A percentile compares a stretch with the other conserved stretches of the same genome.
These are phyloP conservation scores for Cyclotella cryptica DNA, from an alignment of 108 stramenopile genomes.

Conservation along the genomic window DNA sequence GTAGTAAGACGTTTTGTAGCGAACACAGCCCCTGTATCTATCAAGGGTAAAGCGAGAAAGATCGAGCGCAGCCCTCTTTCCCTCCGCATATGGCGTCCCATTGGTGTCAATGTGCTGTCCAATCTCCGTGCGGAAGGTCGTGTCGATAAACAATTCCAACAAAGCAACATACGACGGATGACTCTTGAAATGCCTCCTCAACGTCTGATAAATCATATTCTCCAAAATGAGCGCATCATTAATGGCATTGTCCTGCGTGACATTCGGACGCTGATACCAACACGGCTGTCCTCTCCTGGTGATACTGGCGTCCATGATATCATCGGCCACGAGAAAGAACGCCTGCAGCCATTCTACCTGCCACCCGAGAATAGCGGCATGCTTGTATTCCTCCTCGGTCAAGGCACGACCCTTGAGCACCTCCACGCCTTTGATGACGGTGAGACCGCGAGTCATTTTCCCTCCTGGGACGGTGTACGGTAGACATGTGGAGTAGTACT, in stretches of 20 bases:
- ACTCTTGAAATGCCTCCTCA: slow-evolving; percentile 84
- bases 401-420: slow-evolving; percentile 61
- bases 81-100: slow-evolving; percentile 59
- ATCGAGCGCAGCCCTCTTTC: slow-evolving; percentile 68
- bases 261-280: slow-evolving; percentile 87
- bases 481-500: slow-evolving; percentile 79
- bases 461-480: slow-evolving; percentile 95
- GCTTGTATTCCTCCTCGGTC: slow-evolving; percentile 54
- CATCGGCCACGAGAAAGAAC: slow-evolving; percentile 98
- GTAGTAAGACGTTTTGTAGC: slow-evolving; percentile 99
- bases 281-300: slow-evolving; percentile 98
- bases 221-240: slow-evolving; percentile 96
- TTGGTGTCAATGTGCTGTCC: slow-evolving; percentile 96
- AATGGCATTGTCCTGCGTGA: slow-evolving; percentile 93
- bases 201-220: slow-evolving; percentile 87
- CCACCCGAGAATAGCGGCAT: slow-evolving; percentile 93
- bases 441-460: slow-evolving; percentile 93
- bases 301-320: slow-evolving; percentile 97
- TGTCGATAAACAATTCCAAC: slow-evolving; percentile 86
- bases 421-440: slow-evolving; percentile 73
- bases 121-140: slow-evolving; percentile 94
- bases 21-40: slow-evolving; percentile 91
- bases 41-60: slow-evolving; percentile 84
- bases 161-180: slow-evolving; percentile 80
- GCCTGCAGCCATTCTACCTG: slow-evolving; percentile 96